Conservation (phyloP, 306 rosid species). For the Prunus padus region DNA sequence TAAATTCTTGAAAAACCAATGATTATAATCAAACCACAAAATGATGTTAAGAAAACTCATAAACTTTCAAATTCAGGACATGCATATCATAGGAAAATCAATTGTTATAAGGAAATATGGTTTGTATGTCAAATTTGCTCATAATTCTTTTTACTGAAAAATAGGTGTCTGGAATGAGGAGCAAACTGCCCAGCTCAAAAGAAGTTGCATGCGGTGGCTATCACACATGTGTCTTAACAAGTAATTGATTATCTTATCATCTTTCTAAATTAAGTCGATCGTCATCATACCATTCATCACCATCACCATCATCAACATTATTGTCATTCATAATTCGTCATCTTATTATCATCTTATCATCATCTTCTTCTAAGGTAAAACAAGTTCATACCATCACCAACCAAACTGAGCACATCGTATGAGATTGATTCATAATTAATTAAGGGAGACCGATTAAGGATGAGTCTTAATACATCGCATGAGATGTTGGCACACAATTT, state of each 20-base stretch:
- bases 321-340: not conserved
- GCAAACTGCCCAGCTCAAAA: slow-evolving; percentile 60
- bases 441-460: not conserved
- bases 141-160: slow-evolving; percentile 20
- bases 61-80: not conserved
- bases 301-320: not conserved
- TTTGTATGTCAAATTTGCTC: not conserved
- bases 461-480: not conserved
- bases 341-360: not conserved
- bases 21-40: not conserved
- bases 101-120: not conserved
- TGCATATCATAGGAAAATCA: not conserved
- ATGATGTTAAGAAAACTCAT: not conserved
- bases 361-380: not conserved
- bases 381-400: not conserved
- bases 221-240: slow-evolving; percentile 82
- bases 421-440: not conserved
- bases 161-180: slow-evolving; percentile 50
- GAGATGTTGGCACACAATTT: not conserved
- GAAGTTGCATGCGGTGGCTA: slow-evolving; percentile 96
- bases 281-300: not conserved
- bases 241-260: slow-evolving; percentile 50
- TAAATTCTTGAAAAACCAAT: not conserved
- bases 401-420: not conserved
- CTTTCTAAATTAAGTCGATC: not conserved